phyloP scores from a whole-genome alignment of 352 stramenopile genomes.

The Globisporangium megalacanthum region DNA sequence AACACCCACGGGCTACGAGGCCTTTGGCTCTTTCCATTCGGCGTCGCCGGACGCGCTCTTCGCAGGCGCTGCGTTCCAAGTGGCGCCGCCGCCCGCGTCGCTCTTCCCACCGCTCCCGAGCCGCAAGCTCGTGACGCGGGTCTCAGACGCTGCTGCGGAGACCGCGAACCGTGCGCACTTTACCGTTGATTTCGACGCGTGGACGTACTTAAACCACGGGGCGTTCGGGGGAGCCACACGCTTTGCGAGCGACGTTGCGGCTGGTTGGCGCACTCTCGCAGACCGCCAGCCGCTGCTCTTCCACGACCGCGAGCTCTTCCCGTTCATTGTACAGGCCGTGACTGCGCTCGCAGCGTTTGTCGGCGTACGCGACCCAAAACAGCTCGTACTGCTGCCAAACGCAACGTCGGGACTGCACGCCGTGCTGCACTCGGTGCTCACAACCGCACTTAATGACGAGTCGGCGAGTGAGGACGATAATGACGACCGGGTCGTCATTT shows the following conservation, averaged over 20 bases:
- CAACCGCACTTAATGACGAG: too few species aligned
- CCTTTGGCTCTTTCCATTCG: slow-evolving; percentile 79
- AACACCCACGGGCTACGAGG: slow-evolving; percentile 41
- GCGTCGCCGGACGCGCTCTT: slow-evolving; percentile 56
- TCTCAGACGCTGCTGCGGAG: neutral
- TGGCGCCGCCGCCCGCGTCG: slow-evolving; percentile 6
- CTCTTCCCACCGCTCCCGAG: slow-evolving; percentile 20
- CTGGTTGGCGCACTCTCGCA: slow-evolving; percentile 68
- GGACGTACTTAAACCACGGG: slow-evolving; percentile 94
- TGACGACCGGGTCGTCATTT: slow-evolving; percentile 40
- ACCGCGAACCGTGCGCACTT: slow-evolving; percentile 39
- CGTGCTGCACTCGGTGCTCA: slow-evolving; percentile 56
- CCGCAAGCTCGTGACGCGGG: neutral
- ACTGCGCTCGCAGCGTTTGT: slow-evolving; percentile 72
- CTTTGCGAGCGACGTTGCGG: slow-evolving; percentile 57
- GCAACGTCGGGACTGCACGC: slow-evolving; percentile 89
- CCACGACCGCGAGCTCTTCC: slow-evolving; percentile 91
- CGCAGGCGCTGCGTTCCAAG: slow-evolving; percentile 10
- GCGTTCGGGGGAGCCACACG: slow-evolving; percentile 85
- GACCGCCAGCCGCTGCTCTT: slow-evolving; percentile 90
- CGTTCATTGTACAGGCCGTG: slow-evolving; percentile 79
- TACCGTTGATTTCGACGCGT: slow-evolving; percentile 47
- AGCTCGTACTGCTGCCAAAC: slow-evolving; percentile 84
- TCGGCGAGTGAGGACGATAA: neutral
- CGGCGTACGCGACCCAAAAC: slow-evolving; percentile 31